A percentile compares a stretch with the other conserved stretches of the same genome.
Evolutionary conservation across 2,329 filamentous ascomycete genomes (phyloP).

Genomic region (Fusarium sarcochroum): DNA sequence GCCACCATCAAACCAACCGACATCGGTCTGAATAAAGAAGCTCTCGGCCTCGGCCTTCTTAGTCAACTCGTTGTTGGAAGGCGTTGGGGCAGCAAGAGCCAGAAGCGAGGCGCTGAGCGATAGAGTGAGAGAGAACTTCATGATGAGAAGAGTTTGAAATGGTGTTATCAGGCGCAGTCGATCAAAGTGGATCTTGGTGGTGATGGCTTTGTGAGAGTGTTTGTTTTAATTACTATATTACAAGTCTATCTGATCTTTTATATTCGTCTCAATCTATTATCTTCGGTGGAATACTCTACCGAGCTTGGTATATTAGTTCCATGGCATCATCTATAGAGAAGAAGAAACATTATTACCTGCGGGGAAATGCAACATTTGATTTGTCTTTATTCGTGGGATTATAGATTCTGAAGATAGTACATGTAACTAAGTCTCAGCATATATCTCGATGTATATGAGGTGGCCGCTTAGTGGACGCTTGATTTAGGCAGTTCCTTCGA

Average conservation of each 20-base stretch:
- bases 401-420: no score
- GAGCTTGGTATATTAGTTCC: rapidly evolving
- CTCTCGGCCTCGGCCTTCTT: conserved; percentile 1
- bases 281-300: not conserved
- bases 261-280: rapidly evolving
- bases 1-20: conserved; percentile 4
- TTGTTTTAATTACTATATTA: not conserved
- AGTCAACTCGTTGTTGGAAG: not conserved
- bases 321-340: no score
- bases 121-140: conserved; percentile 1
- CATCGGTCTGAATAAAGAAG: not conserved
- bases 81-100: conserved; percentile 1
- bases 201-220: not conserved
- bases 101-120: not conserved
- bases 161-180: no score
- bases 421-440: not conserved
- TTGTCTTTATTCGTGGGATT: not conserved
- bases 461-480: not conserved
- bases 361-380: not conserved
- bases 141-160: not conserved
- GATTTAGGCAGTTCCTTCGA: not conserved
- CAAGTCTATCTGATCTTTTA: not conserved
- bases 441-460: no score
- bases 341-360: not conserved
- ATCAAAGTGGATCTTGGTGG: no score